Evolutionary conservation across 2,329 filamentous ascomycete species (phyloP), one percentile per base, ranked within the genome.

Genomic region (Monilinia aucupariae): DNA sequence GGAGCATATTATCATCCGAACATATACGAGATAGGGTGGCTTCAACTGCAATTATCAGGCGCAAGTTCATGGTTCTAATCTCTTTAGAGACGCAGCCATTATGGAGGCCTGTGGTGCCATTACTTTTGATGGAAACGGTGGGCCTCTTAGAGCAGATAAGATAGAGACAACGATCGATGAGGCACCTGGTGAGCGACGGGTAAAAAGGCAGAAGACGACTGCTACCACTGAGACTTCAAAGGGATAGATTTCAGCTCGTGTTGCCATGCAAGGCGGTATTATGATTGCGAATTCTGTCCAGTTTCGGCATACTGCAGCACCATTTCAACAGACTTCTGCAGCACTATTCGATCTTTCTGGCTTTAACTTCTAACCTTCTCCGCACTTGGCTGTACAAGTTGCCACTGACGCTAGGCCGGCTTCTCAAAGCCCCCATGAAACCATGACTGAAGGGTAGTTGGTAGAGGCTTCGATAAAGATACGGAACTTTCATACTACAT

Each of bases 11-110:
- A 34, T 54, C 20, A 30, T 61, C 53, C 49, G 50, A 8, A 61
- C 49, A 34, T 61, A 54, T 20, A 12, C 59, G 2, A 27, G 47
- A 9, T 20, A 25, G 5, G 13, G 7, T 5, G 10, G 3, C 22
- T 61, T 61, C 13, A 39, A 61, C n/a, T 61, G 59, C 49, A 15
- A 55, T 27, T 1, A 61, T 3, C 25, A 47, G 9, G 27, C 9
- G 12, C 13, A 47, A 20, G 54, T 61, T 17, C 4, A 34, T 13
- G 5, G 32, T 34, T 25, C 54, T 1, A 61, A 61, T 43, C 27
- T 32, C n/a, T 61, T 61, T 12, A 8, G 59, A 1, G 20, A 30
- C 8, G 49, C 49, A 15, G 50, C 50, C 30, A 54, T 54, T 30
- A 25, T 17, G 7, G 50, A 61, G 49, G 30, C 49, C 13, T 61